Evolutionary conservation across 2,329 filamentous ascomycete genomes (phyloP).

Genomic region (Trichoderma citrinoviride): DNA sequence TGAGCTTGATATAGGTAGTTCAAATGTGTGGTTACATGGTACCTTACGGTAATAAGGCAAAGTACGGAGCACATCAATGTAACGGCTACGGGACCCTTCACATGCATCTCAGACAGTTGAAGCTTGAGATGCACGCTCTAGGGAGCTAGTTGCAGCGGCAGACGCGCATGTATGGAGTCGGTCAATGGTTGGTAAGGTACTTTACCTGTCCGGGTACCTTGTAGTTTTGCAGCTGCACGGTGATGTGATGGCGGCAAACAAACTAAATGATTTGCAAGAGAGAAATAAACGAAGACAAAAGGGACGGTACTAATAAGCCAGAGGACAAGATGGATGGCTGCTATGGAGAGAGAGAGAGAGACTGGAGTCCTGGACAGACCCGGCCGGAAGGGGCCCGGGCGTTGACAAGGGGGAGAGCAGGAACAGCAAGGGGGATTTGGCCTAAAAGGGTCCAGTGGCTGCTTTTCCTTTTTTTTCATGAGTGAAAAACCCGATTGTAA

Average conservation of each 20-base stretch:
- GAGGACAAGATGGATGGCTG: not conserved
- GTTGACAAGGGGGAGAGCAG: slow-evolving; percentile 2
- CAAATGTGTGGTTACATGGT: too few relatives aligned
- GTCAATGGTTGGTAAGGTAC: too few relatives aligned
- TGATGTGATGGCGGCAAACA: slow-evolving; percentile 10
- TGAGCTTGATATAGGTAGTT: too few relatives aligned
- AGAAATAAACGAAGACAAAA: not conserved
- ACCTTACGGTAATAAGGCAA: too few relatives aligned
- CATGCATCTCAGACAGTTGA: not conserved
- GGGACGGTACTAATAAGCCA: not conserved
- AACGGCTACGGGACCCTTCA: not conserved
- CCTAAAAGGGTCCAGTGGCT: not conserved
- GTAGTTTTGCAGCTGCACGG: not conserved
- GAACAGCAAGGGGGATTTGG: not conserved
- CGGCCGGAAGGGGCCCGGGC: slow-evolving; percentile 3
- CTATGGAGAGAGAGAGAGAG: too few relatives aligned
- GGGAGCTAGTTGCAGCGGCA: slow-evolving; percentile 13
- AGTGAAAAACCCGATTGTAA: not conserved
- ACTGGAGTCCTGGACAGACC: too few relatives aligned
- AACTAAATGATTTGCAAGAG: too few relatives aligned
- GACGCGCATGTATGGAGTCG: slow-evolving; percentile 14
- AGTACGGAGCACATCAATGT: not conserved
- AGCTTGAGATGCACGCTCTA: slow-evolving; percentile 5
- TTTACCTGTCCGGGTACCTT: not conserved
- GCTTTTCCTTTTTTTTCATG: not conserved